Conservation (phyloP, 2,329 filamentous ascomycete genomes). For the Aspergillus pseudonomiae region DNA sequence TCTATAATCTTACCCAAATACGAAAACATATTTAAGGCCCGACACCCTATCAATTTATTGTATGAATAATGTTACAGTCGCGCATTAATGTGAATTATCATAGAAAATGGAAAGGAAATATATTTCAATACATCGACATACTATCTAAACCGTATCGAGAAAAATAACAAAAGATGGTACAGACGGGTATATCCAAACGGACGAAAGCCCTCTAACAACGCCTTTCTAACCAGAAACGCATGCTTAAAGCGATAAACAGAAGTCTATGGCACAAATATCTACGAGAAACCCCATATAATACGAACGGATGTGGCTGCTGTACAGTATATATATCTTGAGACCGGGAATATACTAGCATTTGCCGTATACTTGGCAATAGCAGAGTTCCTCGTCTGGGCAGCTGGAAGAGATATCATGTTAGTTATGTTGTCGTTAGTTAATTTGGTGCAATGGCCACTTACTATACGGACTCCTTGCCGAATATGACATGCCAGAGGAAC, state of each 20-base stretch:
- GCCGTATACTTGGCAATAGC: slow-evolving; percentile 42
- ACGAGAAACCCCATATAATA: neutral
- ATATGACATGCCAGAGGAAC: slow-evolving; percentile 67
- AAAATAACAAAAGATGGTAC: neutral
- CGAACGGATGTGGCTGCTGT: neutral
- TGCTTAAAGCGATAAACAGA: neutral
- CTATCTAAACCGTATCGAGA: neutral
- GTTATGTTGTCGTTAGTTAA: neutral
- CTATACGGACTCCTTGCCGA: slow-evolving; percentile 45
- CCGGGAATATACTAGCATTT: slow-evolving; percentile 26
- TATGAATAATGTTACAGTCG: too few species aligned
- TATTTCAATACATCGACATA: neutral
- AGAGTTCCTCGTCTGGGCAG: slow-evolving; percentile 39
- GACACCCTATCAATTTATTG: too few species aligned
- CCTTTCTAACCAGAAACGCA: neutral
- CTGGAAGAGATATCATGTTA: slow-evolving; percentile 22
- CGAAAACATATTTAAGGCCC: too few species aligned
- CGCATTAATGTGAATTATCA: neutral
- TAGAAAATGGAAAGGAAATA: neutral
- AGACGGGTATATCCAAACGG: neutral
- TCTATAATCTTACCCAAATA: neutral
- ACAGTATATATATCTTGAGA: neutral
- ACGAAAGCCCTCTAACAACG: neutral
- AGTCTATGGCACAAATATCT: neutral
- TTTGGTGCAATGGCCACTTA: slow-evolving; percentile 26